phyloP scores from a whole-genome alignment of 257 asterid genomes.

The Gynochthodes officinalis region DNA sequence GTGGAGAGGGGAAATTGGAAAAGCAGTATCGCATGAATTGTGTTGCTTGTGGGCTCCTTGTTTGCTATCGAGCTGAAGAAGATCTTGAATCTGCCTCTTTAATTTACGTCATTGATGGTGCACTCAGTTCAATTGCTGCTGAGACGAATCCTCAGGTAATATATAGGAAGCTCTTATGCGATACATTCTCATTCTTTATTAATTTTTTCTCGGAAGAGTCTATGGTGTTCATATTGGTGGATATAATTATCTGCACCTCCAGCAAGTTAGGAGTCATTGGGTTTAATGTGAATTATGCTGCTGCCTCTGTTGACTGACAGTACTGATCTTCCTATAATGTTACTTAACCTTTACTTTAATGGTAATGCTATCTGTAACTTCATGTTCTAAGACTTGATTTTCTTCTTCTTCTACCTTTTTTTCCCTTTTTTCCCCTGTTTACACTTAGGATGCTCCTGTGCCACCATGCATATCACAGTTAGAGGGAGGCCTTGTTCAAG shows the following conservation, averaged over 20 bases:
- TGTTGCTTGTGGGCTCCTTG: constrained; percentile 88
- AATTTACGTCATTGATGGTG: constrained; percentile 91
- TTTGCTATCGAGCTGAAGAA: constrained; percentile 91
- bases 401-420: too few species aligned
- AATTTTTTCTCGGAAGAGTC: neutral
- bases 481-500: constrained; percentile 98
- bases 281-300: neutral
- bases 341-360: neutral
- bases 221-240: neutral
- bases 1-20: constrained; percentile 96
- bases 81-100: constrained; percentile 75
- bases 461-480: constrained; percentile 98
- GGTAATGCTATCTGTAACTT: neutral
- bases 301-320: neutral
- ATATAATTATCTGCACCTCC: constrained; percentile 3
- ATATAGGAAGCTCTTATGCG: neutral
- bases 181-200: neutral
- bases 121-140: constrained; percentile 94
- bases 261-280: neutral
- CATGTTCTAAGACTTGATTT: constrained; percentile 7
- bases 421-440: constrained; percentile 1
- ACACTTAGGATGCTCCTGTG: constrained; percentile 92
- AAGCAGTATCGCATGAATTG: constrained; percentile 92
- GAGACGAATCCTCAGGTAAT: constrained; percentile 96
- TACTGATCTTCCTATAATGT: neutral